These are phyloP conservation scores for Phanerochaete carnosa DNA, from an alignment of 768 basidiomycete genomes.

Conservation along the genomic window DNA sequence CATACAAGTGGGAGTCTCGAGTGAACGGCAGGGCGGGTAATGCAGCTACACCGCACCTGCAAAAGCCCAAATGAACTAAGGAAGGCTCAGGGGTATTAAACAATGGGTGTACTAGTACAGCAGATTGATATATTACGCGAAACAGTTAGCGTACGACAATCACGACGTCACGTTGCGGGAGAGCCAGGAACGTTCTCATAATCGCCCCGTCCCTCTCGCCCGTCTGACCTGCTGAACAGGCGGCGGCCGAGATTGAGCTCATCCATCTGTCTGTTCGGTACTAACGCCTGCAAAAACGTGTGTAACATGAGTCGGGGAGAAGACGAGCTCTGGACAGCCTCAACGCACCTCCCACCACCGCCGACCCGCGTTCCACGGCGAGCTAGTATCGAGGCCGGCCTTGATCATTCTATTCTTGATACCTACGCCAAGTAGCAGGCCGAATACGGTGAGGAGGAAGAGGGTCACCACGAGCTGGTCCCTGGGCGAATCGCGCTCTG, in stretches of 20 bases:
- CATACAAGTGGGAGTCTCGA: neutral
- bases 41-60: neutral
- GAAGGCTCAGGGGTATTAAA: neutral
- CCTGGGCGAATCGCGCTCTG: constrained; percentile 93
- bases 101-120: neutral
- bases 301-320: constrained; percentile 8
- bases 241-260: constrained; percentile 46
- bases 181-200: constrained; percentile 42
- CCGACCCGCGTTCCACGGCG: constrained; percentile 60
- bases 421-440: constrained; percentile 79
- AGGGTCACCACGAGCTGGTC: constrained; percentile 92
- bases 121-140: neutral
- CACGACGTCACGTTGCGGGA: constrained; percentile 13
- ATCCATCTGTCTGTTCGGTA: constrained; percentile 42
- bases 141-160: neutral
- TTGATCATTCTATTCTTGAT: constrained; percentile 81
- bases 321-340: constrained; percentile 16
- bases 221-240: constrained; percentile 19
- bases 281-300: constrained; percentile 42
- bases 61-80: neutral
- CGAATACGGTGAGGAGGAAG: constrained; percentile 85
- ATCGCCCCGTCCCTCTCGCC: constrained; percentile 34
- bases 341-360: constrained; percentile 80
- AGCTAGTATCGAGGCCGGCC: constrained; percentile 63
- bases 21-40: neutral